phyloP scores from a whole-genome alignment of 169 alveolate species.

The Plasmodium knowlesi region DNA sequence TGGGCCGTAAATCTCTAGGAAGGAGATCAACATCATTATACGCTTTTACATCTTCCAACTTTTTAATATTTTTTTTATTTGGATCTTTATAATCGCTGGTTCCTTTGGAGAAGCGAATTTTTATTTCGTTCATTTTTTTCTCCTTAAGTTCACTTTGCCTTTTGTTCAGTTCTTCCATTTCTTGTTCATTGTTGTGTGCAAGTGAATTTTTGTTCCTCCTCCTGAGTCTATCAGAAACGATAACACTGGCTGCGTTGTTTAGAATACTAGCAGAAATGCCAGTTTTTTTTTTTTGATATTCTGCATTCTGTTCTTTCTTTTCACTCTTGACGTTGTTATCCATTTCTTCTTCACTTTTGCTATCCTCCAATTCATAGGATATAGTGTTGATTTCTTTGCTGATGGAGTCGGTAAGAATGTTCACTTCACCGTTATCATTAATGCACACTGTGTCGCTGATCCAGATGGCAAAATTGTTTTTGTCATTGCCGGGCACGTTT shows the following conservation, averaged over 20 bases:
- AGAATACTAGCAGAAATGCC: conserved; percentile 83
- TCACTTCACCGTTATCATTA: conserved; percentile 78
- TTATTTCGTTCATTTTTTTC: conserved; percentile 89
- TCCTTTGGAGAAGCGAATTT: conserved; percentile 85
- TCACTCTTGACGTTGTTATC: background rate
- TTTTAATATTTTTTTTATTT: conserved; percentile 85
- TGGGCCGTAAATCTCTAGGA: conserved; percentile 89
- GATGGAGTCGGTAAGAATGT: conserved; percentile 81
- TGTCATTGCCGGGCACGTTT: conserved; percentile 79
- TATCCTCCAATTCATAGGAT: conserved; percentile 86
- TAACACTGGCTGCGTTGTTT: conserved; percentile 84
- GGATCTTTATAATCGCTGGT: conserved; percentile 83
- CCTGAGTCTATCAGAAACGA: conserved; percentile 82
- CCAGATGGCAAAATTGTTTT: conserved; percentile 89
- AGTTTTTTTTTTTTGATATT: conserved; percentile 74
- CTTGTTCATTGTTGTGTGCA: conserved; percentile 80
- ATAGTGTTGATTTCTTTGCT: conserved; percentile 87
- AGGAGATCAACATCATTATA: conserved; percentile 86
- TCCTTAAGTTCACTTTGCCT: conserved; percentile 88
- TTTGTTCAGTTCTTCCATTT: conserved; percentile 78
- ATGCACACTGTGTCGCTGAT: conserved; percentile 90
- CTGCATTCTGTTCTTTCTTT: conserved; percentile 10
- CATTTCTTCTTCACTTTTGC: conserved; percentile 81
- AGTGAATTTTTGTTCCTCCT: conserved; percentile 79
- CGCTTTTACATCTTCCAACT: conserved; percentile 88